Base-by-base conservation (phyloP, 106 monocot species). In the Dendrobium officinale region DNA sequence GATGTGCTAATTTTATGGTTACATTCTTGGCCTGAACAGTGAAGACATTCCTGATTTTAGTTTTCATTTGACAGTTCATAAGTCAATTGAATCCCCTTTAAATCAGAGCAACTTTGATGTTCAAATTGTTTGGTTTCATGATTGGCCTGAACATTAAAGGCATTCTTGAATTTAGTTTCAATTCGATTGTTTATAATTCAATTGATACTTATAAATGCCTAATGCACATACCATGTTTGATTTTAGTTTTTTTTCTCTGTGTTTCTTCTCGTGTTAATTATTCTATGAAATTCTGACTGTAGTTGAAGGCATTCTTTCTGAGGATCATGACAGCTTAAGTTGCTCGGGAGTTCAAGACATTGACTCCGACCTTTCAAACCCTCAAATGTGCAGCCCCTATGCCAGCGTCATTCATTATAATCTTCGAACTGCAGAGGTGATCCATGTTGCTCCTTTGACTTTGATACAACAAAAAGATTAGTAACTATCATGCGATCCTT, bases 351-450 rank as follows among this genome's bases (percentile, higher is more conserved):
- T 84, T 73, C 74, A 89, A 51, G 85, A 92, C 70, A 91, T 94
- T 81, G 97, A 94, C 83, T 81, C 83, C 79, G 94, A 97, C 55
- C 80, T 85, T 75, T 49, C 78, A 73, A 92, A 94, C 88, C 89
- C 92, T 80, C 89, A 88, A 81, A 89, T 92, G 89, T 97, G 94
- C 84, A 85, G 84, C 72, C 17, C 77, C n/a, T 97, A 97, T 85
- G 94, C 92, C 19, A 73, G 75, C 55, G 90, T 89, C 1, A 89
- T 97, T 70, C 90, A 97, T 83, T 29, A 77, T 27, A 89, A 91
- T 77, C 80, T 91, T 43, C 80, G 85, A 73, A 87, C 86, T 67
- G 83, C 90, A 1, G 97, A 97, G 94, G 97, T 97, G 86, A 78
- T 16, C 44, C 22, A 67, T 61, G 24, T 22, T 74, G 17, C n/a